Base-by-base conservation (phyloP, 805 yeast genomes). In the Metschnikowia anglica region DNA sequence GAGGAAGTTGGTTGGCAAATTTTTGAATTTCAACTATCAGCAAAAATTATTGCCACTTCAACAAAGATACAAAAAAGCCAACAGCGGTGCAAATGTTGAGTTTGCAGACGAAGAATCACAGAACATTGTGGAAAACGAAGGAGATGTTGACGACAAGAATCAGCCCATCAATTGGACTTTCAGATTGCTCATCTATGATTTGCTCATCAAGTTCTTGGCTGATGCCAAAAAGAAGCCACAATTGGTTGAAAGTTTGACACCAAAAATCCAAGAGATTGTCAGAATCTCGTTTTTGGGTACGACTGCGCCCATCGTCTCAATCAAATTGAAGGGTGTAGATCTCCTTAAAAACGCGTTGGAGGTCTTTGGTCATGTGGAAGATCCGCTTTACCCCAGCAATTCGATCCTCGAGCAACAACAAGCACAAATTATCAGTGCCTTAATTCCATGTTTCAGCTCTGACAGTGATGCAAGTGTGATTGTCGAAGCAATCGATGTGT, bases 371-470 rank as follows among this genome's bases (percentile, higher is more conserved):
- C 72, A 73, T 19, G 62, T 80, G 37, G 75, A 70, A 9, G 96
- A 86, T 58, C 88, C 91, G 0, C 74, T 85, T 21, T 83, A 81
- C 53, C 83, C 87, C 0, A 80, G 81, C 3, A 76, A 77, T 12
- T 77, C 91, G 0, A 72, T 89, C 8, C 66, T 91, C 32, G 96
- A 87, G 51, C 97, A 90, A 62, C 96, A 86, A 56, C 97, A 93
- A 55, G 98, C 98, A 0, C 97, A 88, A 54, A 87, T 93, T 8
- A 83, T 87, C 8, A 83, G 96, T 44, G 95, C 98, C 0, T 71
- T 91, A 43, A 77, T 88, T 37, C 96, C 97, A 0, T 88, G 95
- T 9, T 91, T 93, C 64, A 76, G 75, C 25, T 68, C 75, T 3
- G 90, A 82, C 15, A 82, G 89, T 43, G 81, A 84, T 10, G 79